Base-by-base conservation (phyloP, 805 yeast genomes). In the Metschnikowia proteae region DNA sequence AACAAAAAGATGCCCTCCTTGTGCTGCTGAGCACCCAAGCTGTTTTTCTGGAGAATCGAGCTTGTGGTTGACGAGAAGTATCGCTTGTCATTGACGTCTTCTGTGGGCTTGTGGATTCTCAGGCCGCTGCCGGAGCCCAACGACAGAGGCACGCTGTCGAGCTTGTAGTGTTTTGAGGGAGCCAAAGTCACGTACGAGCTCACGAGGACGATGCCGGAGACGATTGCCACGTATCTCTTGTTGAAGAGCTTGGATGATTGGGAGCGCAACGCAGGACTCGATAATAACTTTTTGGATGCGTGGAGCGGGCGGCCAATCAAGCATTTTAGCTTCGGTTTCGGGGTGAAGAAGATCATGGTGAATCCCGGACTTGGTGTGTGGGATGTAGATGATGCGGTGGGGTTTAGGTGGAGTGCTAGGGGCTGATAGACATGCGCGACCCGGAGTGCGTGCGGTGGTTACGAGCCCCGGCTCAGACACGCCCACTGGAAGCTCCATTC, bases 1-100 rank as follows among this genome's bases (percentile, higher is more conserved):
- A 86, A 68, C 22, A 84, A 62, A 46, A 75, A 75, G 2, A 85
- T 72, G 3, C 80, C 83, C 54, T 80, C 79, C 51, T 82, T 80
- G 56, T 75, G 68, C 55, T 72, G 78, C 43, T 69, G 74, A 34
- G 69, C 66, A 4, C 76, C 68, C 22, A 73, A 61, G 11, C 79
- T 73, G 27, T 67, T 70, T 30, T 67, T 63, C 45, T 65, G 73
- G 47, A 64, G 60, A 61, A 77, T 62, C 1, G 82, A 76, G 31
- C 75, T 68, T 4, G 81, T 76, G 7, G 80, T 68, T 32, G 74
- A 67, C 13, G 67, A 62, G 48, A 60, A 70, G 46, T 55, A 58
- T 29, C 55, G 60, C 34, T 54, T 56, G 23, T 62, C 67, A 36
- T 41, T 41, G 38, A 31, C 49, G 9, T 40, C 23, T 9, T 47